Conservation (phyloP, 2,329 filamentous ascomycete genomes). For the Stemphylium beticola region DNA sequence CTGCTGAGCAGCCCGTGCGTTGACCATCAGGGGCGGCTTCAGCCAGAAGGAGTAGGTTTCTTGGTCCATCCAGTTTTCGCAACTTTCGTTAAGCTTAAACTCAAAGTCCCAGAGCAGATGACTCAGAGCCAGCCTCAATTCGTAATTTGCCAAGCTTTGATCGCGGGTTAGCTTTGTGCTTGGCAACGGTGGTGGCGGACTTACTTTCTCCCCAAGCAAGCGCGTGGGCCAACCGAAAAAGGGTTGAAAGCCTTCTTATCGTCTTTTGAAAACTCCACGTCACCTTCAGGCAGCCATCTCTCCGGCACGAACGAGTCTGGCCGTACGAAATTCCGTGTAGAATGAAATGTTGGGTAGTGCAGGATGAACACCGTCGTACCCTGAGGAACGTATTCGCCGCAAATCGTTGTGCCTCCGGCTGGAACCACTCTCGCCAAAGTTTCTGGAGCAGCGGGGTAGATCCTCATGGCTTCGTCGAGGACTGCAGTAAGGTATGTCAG, state of each 20-base stretch:
- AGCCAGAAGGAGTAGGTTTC: constrained; percentile 6
- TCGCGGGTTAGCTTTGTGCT: neutral
- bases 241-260: constrained; percentile 7
- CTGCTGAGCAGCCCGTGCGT: neutral
- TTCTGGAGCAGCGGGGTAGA: constrained; percentile 10
- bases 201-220: constrained; percentile 10
- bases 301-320: constrained; percentile 3
- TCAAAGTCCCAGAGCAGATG: constrained; percentile 4
- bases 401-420: constrained; percentile 1
- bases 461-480: constrained; percentile 7
- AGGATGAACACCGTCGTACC: constrained; percentile 4
- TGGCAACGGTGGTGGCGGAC: neutral
- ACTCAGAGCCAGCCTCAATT: constrained; percentile 3
- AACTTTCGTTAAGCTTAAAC: constrained; percentile 2
- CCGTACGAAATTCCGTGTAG: constrained; percentile 3
- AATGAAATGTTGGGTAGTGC: constrained; percentile 5
- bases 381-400: neutral
- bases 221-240: constrained; percentile 5
- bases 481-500: constrained; percentile 8
- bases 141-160: constrained; percentile 1
- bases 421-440: constrained; percentile 9
- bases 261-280: constrained; percentile 1
- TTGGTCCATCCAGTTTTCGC: constrained; percentile 1
- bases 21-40: constrained; percentile 5
- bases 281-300: constrained; percentile 2